These are phyloP conservation scores for Neurospora cerealis DNA, from an alignment of 495 filamentous ascomycete species.

Conservation along the genomic window DNA sequence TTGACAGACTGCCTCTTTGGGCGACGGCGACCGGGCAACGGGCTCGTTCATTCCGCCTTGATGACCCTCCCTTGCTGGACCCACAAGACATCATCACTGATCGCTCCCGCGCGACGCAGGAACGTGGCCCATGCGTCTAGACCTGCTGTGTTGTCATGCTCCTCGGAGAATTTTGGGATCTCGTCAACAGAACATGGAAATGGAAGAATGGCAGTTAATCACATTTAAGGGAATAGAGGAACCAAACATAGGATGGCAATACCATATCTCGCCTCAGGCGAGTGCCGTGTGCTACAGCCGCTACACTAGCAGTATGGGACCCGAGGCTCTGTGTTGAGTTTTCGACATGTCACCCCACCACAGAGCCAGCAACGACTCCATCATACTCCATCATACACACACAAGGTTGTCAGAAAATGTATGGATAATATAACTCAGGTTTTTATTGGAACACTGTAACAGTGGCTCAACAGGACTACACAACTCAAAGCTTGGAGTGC, in stretches of 20 bases:
- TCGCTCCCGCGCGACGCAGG: background rate
- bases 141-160: background rate
- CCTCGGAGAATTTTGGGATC: background rate
- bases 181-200: background rate
- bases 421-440: background rate
- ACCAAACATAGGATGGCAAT: background rate
- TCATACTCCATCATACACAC: background rate
- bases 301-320: background rate
- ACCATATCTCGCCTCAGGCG: background rate
- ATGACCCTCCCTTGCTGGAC: background rate
- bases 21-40: slow-evolving; percentile 18
- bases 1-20: slow-evolving; percentile 19
- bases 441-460: background rate
- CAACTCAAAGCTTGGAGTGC: slow-evolving; percentile 35
- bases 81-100: slow-evolving; percentile 3
- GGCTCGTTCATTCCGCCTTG: slow-evolving; percentile 3
- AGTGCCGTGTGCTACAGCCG: background rate
- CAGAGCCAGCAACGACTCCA: background rate
- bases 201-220: background rate
- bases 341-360: background rate
- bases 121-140: background rate
- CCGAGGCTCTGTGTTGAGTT: background rate
- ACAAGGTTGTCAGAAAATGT: background rate
- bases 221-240: background rate
- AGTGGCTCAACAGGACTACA: background rate